Evolutionary conservation across 495 filamentous ascomycete species (phyloP).

Genomic region (Daldinia decipiens): DNA sequence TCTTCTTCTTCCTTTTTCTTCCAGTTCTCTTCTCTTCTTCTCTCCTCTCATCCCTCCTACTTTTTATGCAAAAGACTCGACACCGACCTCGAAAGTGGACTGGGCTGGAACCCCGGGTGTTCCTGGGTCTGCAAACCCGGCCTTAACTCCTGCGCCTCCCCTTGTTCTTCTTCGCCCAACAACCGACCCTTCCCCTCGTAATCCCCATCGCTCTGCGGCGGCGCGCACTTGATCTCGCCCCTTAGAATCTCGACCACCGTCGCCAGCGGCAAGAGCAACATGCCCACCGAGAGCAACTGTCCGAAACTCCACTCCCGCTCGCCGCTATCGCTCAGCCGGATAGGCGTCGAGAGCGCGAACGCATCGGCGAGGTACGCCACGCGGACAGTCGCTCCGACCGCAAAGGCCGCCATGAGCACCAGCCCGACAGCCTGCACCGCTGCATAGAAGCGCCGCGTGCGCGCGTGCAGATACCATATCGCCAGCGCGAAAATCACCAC

Average conservation of each 20-base stretch:
- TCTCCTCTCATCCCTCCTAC: background rate
- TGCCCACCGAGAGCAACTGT: conserved; percentile 62
- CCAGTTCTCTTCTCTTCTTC: background rate
- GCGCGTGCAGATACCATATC: conserved; percentile 66
- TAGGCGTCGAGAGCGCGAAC: conserved; percentile 56
- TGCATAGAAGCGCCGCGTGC: conserved; percentile 57
- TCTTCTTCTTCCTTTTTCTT: background rate
- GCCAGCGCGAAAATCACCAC: conserved; percentile 60
- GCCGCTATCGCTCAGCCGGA: conserved; percentile 55
- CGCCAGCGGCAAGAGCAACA: conserved; percentile 64
- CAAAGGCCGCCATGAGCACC: conserved; percentile 59
- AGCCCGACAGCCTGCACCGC: conserved; percentile 58
- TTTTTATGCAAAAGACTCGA: conserved; percentile 47
- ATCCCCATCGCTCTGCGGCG: conserved; percentile 42
- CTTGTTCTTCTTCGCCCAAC: conserved; percentile 13
- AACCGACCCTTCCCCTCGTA: conserved; percentile 30
- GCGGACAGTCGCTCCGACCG: conserved; percentile 60
- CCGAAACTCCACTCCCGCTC: conserved; percentile 69
- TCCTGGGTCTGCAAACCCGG: conserved; percentile 6
- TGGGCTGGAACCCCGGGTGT: conserved; percentile 49
- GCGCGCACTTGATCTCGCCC: conserved; percentile 59
- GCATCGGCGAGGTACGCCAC: conserved; percentile 63
- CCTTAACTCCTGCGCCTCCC: conserved; percentile 26
- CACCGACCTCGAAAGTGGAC: conserved; percentile 50
- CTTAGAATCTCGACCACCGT: conserved; percentile 64